A percentile compares a stretch with the other conserved stretches of the same genome.
Evolutionary conservation across 225 moss, liverwort and hornwort genomes (phyloP).

Genomic region (Climacium dendroides): DNA sequence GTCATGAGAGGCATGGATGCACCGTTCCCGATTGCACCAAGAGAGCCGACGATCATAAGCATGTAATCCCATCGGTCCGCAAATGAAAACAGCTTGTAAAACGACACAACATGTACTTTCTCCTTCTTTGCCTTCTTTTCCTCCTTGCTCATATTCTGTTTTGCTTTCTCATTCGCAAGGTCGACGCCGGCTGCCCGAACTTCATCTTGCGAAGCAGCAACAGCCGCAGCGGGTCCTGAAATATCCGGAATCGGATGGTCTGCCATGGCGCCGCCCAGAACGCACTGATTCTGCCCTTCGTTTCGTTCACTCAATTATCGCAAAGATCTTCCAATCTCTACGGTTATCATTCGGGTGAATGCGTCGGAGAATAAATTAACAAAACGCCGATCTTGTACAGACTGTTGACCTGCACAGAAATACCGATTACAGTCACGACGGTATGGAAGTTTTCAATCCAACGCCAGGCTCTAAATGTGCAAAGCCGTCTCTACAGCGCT

Average conservation of each 20-base stretch:
- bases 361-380: background rate
- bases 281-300: background rate
- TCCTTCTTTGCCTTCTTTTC: constrained; percentile 1
- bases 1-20: constrained; percentile 41
- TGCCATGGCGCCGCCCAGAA: constrained; percentile 1
- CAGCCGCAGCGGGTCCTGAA: constrained; percentile 4
- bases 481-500: background rate
- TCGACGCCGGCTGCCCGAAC: background rate
- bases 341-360: background rate
- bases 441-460: background rate
- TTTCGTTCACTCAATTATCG: background rate
- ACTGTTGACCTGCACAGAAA: background rate
- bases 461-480: background rate
- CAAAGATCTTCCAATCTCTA: background rate
- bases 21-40: constrained; percentile 31
- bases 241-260: constrained; percentile 31
- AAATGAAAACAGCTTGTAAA: constrained; percentile 23
- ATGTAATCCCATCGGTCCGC: constrained; percentile 32
- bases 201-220: background rate
- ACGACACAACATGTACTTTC: constrained; percentile 10
- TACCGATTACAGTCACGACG: background rate
- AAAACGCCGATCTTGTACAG: background rate
- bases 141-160: background rate
- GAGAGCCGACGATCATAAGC: constrained; percentile 26
- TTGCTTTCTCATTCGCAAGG: background rate